A percentile compares a stretch with the other conserved stretches of the same genome.
phyloP scores from a whole-genome alignment of 345 rosid species.

The Gossypium sturtianum region DNA sequence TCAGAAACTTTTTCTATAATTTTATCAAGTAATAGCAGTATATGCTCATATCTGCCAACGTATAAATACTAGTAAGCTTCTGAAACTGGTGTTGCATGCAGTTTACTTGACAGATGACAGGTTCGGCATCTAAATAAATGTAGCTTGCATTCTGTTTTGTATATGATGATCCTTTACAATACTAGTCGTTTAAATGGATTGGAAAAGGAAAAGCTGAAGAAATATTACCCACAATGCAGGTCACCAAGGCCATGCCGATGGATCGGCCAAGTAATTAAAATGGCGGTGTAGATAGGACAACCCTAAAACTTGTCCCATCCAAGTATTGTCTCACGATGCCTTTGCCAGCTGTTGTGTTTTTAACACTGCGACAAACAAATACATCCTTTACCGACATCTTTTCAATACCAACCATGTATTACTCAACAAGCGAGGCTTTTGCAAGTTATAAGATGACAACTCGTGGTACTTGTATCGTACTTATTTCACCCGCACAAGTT shows the following conservation, averaged over 20 bases:
- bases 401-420: background rate
- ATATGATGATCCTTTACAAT: background rate
- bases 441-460: background rate
- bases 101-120: background rate
- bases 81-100: background rate
- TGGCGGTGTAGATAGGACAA: background rate
- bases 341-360: background rate
- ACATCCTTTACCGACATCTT: constrained; percentile 5
- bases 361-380: background rate
- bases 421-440: too few relatives aligned
- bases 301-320: background rate
- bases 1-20: background rate
- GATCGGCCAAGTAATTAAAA: background rate
- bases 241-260: too few relatives aligned
- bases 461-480: background rate
- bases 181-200: background rate
- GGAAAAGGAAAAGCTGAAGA: background rate
- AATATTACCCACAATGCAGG: background rate
- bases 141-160: background rate
- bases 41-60: too few relatives aligned
- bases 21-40: too few relatives aligned
- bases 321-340: background rate
- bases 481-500: too few relatives aligned
- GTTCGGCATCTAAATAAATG: background rate
- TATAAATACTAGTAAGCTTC: too few relatives aligned